Conservation (phyloP, 495 filamentous ascomycete species). For the Podospora fimiseda region DNA sequence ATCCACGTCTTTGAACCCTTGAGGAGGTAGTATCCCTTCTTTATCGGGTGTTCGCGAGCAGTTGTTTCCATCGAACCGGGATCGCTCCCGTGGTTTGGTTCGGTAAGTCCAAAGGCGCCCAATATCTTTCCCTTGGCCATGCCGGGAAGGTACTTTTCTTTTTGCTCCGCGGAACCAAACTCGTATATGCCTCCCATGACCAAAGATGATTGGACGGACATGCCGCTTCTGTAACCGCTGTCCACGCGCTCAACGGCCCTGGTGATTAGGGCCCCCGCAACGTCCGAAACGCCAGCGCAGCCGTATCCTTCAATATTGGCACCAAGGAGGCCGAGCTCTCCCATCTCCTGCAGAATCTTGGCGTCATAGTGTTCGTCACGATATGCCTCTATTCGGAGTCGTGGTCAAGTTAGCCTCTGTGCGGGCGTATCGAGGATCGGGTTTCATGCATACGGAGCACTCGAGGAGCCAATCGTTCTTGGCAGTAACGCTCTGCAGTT, state of each 20-base stretch:
- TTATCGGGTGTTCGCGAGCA: slow-evolving; percentile 78
- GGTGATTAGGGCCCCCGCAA: slow-evolving; percentile 89
- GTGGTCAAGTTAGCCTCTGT: slow-evolving; percentile 12
- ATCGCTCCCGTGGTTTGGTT: slow-evolving; percentile 96
- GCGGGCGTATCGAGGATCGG: background rate
- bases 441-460: slow-evolving; percentile 64
- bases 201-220: slow-evolving; percentile 92
- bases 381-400: slow-evolving; percentile 68
- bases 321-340: slow-evolving; percentile 84
- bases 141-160: slow-evolving; percentile 75
- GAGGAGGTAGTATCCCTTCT: slow-evolving; percentile 76
- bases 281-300: slow-evolving; percentile 88
- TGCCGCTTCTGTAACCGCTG: slow-evolving; percentile 88
- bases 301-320: slow-evolving; percentile 88
- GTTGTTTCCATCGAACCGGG: slow-evolving; percentile 92
- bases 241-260: slow-evolving; percentile 95
- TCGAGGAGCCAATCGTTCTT: slow-evolving; percentile 76
- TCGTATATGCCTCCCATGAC: slow-evolving; percentile 97
- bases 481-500: slow-evolving; percentile 86
- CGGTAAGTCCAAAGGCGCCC: slow-evolving; percentile 91
- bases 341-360: slow-evolving; percentile 90
- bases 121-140: slow-evolving; percentile 83
- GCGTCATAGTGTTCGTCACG: slow-evolving; percentile 88
- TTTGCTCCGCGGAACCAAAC: slow-evolving; percentile 82
- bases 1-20: slow-evolving; percentile 97